phyloP scores from a whole-genome alignment of 1,284 basidiomycete species.

The Cutaneotrichosporon dermatis region DNA sequence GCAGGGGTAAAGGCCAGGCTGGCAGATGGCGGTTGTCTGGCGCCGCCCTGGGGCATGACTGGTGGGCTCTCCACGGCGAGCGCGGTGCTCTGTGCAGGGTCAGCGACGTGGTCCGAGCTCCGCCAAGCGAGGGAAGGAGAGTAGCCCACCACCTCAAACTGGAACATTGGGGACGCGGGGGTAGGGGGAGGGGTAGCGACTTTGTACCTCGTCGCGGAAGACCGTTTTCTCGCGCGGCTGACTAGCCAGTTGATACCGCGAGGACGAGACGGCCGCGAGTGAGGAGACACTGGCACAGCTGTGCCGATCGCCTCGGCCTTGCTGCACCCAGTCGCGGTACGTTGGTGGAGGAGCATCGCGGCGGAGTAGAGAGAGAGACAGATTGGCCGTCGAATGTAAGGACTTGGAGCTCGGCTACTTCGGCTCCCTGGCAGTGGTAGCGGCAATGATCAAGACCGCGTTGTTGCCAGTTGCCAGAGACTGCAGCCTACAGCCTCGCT shows the following conservation, averaged over 20 bases:
- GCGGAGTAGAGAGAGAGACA: neutral
- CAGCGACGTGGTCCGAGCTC: constrained; percentile 1
- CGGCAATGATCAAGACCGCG: no score
- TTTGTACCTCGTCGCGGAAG: neutral
- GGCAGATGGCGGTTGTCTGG: neutral
- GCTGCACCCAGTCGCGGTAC: neutral
- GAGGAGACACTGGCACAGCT: neutral
- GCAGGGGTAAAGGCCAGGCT: no score
- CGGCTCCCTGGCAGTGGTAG: neutral
- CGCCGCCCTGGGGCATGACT: neutral
- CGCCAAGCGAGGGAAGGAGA: neutral
- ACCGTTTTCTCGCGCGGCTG: neutral
- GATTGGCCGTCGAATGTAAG: neutral
- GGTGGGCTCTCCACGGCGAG: neutral
- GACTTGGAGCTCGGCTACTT: neutral
- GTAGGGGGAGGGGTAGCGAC: neutral
- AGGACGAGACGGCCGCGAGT: neutral
- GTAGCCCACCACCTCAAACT: constrained; percentile 1
- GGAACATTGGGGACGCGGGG: neutral
- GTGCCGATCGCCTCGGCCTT: neutral
- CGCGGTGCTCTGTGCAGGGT: neutral
- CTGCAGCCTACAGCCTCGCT: no score
- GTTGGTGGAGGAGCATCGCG: neutral
- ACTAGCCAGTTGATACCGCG: neutral
- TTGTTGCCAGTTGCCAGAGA: no score